Evolutionary conservation across 768 basidiomycete species (phyloP).

Genomic region (Rhizopogon vulgaris): DNA sequence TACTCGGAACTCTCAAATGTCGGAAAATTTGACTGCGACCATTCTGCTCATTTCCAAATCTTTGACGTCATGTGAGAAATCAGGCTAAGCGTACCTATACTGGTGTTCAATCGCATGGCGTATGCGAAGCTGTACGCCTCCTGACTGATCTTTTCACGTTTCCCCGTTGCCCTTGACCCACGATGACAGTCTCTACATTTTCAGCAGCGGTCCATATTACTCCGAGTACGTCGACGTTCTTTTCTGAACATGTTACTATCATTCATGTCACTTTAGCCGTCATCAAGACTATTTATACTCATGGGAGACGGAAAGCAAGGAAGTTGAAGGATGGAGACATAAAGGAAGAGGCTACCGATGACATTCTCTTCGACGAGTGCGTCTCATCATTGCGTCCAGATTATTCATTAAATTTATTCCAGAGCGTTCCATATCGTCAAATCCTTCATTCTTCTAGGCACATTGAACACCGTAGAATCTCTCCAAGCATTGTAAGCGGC

Average conservation of each 20-base stretch:
- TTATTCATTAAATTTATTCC: neutral
- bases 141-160: no score
- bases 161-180: neutral
- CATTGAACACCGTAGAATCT: constrained; percentile 65
- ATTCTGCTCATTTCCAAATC: neutral
- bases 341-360: constrained; percentile 42
- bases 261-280: constrained; percentile 33
- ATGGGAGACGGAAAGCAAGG: constrained; percentile 37
- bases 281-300: constrained; percentile 45
- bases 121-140: neutral
- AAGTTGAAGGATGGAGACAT: constrained; percentile 29
- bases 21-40: no score
- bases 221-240: constrained; percentile 31
- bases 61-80: neutral
- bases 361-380: constrained; percentile 68
- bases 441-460: constrained; percentile 62
- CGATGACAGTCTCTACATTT: constrained; percentile 47
- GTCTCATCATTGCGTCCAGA: constrained; percentile 8
- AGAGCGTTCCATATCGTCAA: constrained; percentile 71
- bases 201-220: constrained; percentile 52
- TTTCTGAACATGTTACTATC: neutral
- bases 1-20: no score
- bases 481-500: constrained; percentile 53
- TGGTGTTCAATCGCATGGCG: neutral
- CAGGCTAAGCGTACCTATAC: no score